Conservation (phyloP, 148 eudicot species). For the Tetragonia tetragonoides region DNA sequence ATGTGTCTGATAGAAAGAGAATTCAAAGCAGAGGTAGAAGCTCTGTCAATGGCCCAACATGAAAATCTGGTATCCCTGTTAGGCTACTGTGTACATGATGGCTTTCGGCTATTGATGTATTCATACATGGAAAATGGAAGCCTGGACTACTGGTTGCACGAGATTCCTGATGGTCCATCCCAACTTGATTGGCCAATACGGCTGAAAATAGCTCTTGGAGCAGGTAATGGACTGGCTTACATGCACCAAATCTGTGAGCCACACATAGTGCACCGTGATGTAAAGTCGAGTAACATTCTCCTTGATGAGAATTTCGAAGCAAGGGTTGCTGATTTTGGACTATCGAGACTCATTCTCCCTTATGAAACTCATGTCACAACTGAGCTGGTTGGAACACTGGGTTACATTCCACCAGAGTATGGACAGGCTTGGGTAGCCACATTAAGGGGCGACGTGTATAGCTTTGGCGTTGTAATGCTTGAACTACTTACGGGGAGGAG, state of each 20-base stretch:
- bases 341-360: slow-evolving; percentile 78
- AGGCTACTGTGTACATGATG: slow-evolving; percentile 83
- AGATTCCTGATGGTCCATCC: slow-evolving; percentile 64
- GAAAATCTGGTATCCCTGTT: slow-evolving; percentile 75
- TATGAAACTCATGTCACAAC: slow-evolving; percentile 87
- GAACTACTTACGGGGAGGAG: slow-evolving; percentile 83
- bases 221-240: slow-evolving; percentile 81
- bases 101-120: slow-evolving; percentile 67
- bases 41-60: slow-evolving; percentile 79
- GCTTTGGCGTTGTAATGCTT: slow-evolving; percentile 89
- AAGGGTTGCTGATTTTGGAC: slow-evolving; percentile 87
- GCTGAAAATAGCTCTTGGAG: slow-evolving; percentile 63
- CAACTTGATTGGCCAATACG: slow-evolving; percentile 80
- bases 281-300: slow-evolving; percentile 90
- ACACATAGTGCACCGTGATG: slow-evolving; percentile 90
- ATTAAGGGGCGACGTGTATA: slow-evolving; percentile 84
- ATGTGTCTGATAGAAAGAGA: slow-evolving; percentile 91
- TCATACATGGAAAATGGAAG: slow-evolving; percentile 95
- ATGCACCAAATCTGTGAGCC: slow-evolving; percentile 92
- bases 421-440: slow-evolving; percentile 92
- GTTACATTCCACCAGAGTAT: slow-evolving; percentile 95
- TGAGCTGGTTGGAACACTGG: slow-evolving; percentile 87
- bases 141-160: slow-evolving; percentile 93
- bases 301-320: slow-evolving; percentile 83
- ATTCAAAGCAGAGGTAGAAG: slow-evolving; percentile 90